These are phyloP conservation scores for Geranium rotundifolium DNA, from an alignment of 345 rosid species.

Conservation along the genomic window DNA sequence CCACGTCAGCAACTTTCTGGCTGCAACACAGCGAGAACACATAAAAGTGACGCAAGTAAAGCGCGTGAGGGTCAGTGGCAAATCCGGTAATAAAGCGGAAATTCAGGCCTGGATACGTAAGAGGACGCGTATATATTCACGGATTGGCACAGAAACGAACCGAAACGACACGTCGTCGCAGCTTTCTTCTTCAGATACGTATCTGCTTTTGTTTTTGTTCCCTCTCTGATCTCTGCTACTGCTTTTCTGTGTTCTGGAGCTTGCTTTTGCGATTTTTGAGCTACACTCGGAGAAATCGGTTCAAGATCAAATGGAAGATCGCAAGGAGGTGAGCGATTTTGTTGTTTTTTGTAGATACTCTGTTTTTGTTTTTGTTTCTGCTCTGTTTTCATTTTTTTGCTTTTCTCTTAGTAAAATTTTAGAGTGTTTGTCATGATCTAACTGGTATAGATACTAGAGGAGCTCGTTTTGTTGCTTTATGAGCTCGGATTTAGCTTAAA, in stretches of 20 bases:
- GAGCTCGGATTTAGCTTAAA: not conserved
- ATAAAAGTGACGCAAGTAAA: not conserved
- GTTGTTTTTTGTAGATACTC: too few species aligned
- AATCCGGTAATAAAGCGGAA: not conserved
- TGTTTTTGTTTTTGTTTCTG: too few species aligned
- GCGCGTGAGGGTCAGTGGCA: not conserved
- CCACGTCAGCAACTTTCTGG: too few species aligned
- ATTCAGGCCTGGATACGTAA: not conserved
- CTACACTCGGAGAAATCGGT: too few species aligned
- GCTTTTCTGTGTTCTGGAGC: not conserved
- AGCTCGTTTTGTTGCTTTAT: not conserved
- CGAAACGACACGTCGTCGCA: not conserved
- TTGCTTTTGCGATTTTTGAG: too few species aligned
- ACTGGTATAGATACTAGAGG: too few species aligned
- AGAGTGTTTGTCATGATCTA: too few species aligned
- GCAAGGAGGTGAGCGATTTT: slow-evolving; percentile 42
- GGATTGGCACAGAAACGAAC: not conserved
- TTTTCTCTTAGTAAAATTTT: not conserved
- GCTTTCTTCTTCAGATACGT: not conserved
- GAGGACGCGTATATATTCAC: not conserved
- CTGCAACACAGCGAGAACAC: too few species aligned
- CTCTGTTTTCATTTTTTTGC: not conserved
- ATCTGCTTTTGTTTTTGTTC: not conserved
- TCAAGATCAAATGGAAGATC: slow-evolving; percentile 35
- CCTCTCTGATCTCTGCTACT: not conserved